Evolutionary conservation across 345 rosid genomes (phyloP).

Genomic region (Eucalyptus pauciflora): DNA sequence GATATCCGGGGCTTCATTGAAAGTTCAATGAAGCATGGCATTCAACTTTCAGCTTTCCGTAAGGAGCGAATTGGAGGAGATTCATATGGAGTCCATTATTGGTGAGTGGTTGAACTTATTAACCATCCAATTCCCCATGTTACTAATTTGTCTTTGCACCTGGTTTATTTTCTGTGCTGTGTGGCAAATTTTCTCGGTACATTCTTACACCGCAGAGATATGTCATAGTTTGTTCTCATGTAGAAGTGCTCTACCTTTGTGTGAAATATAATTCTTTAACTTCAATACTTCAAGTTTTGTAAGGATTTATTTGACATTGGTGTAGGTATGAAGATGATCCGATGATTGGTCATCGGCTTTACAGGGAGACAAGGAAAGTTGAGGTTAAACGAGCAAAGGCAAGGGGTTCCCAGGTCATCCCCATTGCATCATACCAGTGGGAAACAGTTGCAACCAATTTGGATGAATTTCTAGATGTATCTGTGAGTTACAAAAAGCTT

Average conservation of each 20-base stretch:
- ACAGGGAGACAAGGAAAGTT: conserved; percentile 82
- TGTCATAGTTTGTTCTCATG: neutral
- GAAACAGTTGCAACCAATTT: conserved; percentile 94
- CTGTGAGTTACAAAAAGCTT: conserved; percentile 25
- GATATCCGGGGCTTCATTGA: conserved; percentile 89
- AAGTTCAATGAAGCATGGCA: conserved; percentile 76
- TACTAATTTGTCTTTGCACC: neutral
- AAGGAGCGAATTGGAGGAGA: conserved; percentile 96
- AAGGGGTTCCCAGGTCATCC: conserved; percentile 77
- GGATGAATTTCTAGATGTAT: conserved; percentile 87
- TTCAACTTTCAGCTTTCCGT: conserved; percentile 73
- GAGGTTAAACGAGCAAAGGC: conserved; percentile 69
- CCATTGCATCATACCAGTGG: conserved; percentile 71
- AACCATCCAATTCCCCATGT: neutral
- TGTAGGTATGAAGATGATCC: conserved; percentile 95
- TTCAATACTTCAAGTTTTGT: neutral
- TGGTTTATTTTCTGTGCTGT: neutral
- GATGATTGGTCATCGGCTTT: conserved; percentile 81
- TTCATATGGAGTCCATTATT: conserved; percentile 84
- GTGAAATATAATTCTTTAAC: neutral
- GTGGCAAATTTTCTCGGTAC: neutral
- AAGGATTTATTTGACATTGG: conserved; percentile 7
- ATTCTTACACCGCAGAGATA: neutral
- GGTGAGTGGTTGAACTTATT: conserved; percentile 32
- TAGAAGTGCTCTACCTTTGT: neutral